Evolutionary conservation across 306 rosid genomes (phyloP).

Genomic region (Gastrolobium villosum): DNA sequence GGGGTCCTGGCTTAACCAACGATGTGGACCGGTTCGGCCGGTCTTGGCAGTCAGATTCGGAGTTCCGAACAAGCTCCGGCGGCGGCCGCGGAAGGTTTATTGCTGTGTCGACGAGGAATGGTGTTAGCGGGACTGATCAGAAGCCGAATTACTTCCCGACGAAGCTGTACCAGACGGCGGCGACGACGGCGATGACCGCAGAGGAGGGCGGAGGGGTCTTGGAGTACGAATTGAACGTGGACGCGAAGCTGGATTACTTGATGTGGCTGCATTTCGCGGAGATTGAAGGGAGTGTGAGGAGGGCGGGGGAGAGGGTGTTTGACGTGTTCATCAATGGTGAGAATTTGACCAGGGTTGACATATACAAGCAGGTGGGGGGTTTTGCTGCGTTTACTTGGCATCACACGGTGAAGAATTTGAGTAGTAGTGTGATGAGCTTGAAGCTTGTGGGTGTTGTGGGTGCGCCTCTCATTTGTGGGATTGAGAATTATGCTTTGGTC

Average conservation of each 20-base stretch:
- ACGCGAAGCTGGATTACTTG: constrained; percentile 89
- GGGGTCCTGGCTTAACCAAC: constrained; percentile 89
- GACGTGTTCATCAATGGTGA: constrained; percentile 71
- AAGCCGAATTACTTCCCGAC: constrained; percentile 80
- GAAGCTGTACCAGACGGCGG: constrained; percentile 81
- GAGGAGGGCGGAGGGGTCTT: constrained; percentile 53
- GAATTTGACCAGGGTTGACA: constrained; percentile 73
- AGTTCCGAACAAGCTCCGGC: constrained; percentile 11
- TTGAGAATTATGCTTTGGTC: constrained; percentile 93
- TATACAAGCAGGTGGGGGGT: constrained; percentile 74
- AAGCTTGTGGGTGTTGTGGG: constrained; percentile 74
- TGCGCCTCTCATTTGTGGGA: constrained; percentile 75
- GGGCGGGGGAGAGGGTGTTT: constrained; percentile 77
- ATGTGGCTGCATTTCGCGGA: constrained; percentile 95
- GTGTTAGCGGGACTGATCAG: constrained; percentile 62
- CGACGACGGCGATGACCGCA: constrained; percentile 41
- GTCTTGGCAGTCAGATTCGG: constrained; percentile 84
- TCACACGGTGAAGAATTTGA: constrained; percentile 80
- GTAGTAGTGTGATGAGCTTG: constrained; percentile 64
- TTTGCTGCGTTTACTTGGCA: constrained; percentile 82
- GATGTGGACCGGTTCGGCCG: constrained; percentile 81
- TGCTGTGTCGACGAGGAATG: constrained; percentile 53
- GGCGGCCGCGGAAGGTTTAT: neutral
- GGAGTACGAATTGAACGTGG: constrained; percentile 75
- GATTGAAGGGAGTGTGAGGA: constrained; percentile 70